phyloP scores from a whole-genome alignment of 2,329 filamentous ascomycete species.

The Paecilomyces formosus region DNA sequence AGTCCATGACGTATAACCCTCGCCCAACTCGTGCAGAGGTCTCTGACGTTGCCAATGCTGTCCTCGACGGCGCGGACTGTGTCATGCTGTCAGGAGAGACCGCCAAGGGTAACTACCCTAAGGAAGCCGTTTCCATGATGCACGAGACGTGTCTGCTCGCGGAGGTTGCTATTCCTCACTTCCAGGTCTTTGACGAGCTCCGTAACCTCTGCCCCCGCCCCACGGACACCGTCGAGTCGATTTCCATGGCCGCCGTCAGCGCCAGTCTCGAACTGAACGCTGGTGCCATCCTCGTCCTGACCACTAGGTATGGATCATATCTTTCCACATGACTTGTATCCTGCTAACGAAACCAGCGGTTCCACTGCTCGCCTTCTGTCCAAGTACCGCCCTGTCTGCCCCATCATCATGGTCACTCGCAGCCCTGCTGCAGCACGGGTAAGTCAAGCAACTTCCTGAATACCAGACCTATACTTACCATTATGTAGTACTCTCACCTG shows the following conservation, averaged over 20 bases:
- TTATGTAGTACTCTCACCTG: conserved; percentile 67
- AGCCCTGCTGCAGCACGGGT: conserved; percentile 70
- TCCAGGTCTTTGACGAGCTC: conserved; percentile 94
- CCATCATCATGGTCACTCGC: conserved; percentile 98
- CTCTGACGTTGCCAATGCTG: conserved; percentile 95
- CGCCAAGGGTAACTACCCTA: conserved; percentile 92
- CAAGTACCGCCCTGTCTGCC: conserved; percentile 98
- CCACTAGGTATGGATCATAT: conserved; percentile 57
- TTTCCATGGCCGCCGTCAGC: conserved; percentile 93
- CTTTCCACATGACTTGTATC: conserved; percentile 1
- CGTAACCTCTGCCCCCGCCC: conserved; percentile 75
- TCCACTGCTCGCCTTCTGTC: conserved; percentile 90
- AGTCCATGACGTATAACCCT: conserved; percentile 99
- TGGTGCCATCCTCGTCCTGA: conserved; percentile 90
- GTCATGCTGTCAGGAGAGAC: conserved; percentile 99
- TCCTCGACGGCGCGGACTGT: conserved; percentile 96
- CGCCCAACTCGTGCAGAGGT: conserved; percentile 97
- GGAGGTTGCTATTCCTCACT: conserved; percentile 94
- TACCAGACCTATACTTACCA: neutral
- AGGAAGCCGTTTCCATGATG: conserved; percentile 93
- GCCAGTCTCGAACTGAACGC: conserved; percentile 94
- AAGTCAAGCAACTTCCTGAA: conserved; percentile 21
- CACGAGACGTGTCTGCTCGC: conserved; percentile 94
- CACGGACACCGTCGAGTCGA: conserved; percentile 82
- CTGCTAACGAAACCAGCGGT: conserved; percentile 49